These are phyloP conservation scores for Hirsutella rhossiliensis DNA, from an alignment of 2,329 filamentous ascomycete species.

Conservation along the genomic window DNA sequence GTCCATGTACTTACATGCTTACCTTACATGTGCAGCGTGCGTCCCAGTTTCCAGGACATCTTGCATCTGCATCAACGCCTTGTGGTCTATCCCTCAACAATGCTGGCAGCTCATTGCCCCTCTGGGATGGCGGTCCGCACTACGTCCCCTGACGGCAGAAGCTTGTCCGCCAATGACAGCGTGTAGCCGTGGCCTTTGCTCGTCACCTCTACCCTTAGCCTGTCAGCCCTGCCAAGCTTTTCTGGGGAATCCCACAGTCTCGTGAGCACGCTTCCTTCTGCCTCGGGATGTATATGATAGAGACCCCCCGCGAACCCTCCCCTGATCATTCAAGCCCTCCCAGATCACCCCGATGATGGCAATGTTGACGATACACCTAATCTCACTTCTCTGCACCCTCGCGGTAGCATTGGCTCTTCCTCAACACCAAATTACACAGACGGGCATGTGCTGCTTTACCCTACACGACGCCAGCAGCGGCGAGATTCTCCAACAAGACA, in stretches of 20 bases:
- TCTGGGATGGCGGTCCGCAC: constrained; percentile 1
- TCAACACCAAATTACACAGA: constrained; percentile 4
- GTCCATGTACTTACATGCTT: not conserved
- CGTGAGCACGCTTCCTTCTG: too few species aligned
- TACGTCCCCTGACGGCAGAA: not conserved
- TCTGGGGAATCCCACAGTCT: too few species aligned
- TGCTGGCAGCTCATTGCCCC: constrained; percentile 1
- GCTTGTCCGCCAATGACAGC: constrained; percentile 3
- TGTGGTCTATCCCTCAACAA: too few species aligned
- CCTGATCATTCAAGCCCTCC: too few species aligned
- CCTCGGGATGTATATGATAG: too few species aligned
- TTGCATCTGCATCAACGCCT: too few species aligned
- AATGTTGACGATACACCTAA: not conserved
- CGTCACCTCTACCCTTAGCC: not conserved
- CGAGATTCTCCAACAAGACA: constrained; percentile 14
- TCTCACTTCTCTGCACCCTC: constrained; percentile 8
- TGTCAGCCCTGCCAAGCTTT: not conserved
- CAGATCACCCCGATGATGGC: not conserved
- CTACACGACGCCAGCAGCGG: constrained; percentile 13
- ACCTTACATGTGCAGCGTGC: too few species aligned
- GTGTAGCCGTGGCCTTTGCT: constrained; percentile 1
- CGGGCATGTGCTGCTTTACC: constrained; percentile 18
- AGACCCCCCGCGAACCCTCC: too few species aligned
- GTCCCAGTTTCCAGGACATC: too few species aligned
- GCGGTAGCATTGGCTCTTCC: constrained; percentile 10